phyloP scores from a whole-genome alignment of 2,329 filamentous ascomycete genomes.

The Monosporascus ibericus region DNA sequence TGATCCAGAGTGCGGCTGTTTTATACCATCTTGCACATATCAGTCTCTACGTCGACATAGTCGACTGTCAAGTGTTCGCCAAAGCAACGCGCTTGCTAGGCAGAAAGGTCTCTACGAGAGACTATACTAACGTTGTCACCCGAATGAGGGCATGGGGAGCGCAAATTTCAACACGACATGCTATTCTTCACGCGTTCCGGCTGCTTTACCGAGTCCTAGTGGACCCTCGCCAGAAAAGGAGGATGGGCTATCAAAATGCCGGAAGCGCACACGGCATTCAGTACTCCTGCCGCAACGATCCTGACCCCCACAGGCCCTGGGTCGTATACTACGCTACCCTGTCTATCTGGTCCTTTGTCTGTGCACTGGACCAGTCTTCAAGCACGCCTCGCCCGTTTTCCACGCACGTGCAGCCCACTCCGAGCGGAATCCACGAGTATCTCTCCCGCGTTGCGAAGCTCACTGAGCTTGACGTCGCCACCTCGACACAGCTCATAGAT shows the following conservation, averaged over 20 bases:
- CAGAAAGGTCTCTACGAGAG: conserved; percentile 68
- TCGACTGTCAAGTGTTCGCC: conserved; percentile 85
- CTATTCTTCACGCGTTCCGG: conserved; percentile 76
- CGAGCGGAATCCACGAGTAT: conserved; percentile 34
- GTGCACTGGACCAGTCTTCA: conserved; percentile 60
- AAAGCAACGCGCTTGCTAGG: conserved; percentile 72
- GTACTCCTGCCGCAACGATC: conserved; percentile 73
- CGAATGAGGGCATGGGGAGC: conserved; percentile 78
- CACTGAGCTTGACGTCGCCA: conserved; percentile 62
- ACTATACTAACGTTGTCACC: conserved; percentile 65
- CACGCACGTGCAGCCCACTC: conserved; percentile 15
- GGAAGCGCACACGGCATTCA: conserved; percentile 32
- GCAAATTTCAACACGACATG: conserved; percentile 68
- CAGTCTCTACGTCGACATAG: conserved; percentile 80
- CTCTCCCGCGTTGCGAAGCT: conserved; percentile 61
- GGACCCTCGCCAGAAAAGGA: conserved; percentile 34
- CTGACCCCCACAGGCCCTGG: conserved; percentile 81
- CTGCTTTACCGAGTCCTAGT: conserved; percentile 74
- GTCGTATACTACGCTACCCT: conserved; percentile 82
- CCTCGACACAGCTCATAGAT: conserved; percentile 58
- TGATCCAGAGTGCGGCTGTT: conserved; percentile 73
- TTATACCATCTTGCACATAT: conserved; percentile 85
- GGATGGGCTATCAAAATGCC: conserved; percentile 15
- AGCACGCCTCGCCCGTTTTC: conserved; percentile 43
- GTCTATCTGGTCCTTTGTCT: conserved; percentile 84